Evolutionary conservation across 495 filamentous ascomycete species (phyloP), one percentile per base, ranked within the genome.

Genomic region (Aspergillus wentii): DNA sequence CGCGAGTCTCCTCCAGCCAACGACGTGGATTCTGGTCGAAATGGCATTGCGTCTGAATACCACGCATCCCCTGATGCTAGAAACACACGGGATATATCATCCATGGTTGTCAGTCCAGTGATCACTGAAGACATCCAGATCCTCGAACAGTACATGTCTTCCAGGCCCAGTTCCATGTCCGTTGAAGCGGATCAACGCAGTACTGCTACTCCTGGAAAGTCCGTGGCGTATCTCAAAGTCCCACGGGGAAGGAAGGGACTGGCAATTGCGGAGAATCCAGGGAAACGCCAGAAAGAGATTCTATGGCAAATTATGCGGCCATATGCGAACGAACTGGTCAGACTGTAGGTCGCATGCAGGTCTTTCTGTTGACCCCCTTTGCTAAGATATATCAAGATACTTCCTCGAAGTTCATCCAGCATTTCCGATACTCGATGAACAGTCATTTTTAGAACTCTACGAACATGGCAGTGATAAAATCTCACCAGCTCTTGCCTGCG

Each of bases 351-450:
- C n/a, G n/a, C n/a, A n/a, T n/a, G n/a, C n/a, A n/a, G n/a, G n/a
- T n/a, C n/a, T n/a, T n/a, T n/a, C n/a, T n/a, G n/a, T n/a, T n/a
- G 2, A 33, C 32, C 20, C 8, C 20, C 11, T 15, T 30, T 16
- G 17, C 15, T 18, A 20, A 37, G 9, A 39, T 7, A 13, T 13
- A 22, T 20, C n/a, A 20, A 57, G 55, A 18, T 63, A 61, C 33
- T 65, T 64, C 33, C 43, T 52, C 11, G 41, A 61, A 17, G 48
- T 64, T 11, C 61, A 69, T 35, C 44, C 44, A 6, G 51, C 54
- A 35, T 64, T 65, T 41, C 65, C 65, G 1, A 31, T 69, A 5
- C 40, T 69, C 2, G 59, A 64, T 33, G 49, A 59, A 22, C 43
- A 51, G 13, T 42, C 45, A n/a, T 40, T 60, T 11, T 13, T 55